Conservation (phyloP, 2,329 filamentous ascomycete species). For the Raffaelea albimanens region DNA sequence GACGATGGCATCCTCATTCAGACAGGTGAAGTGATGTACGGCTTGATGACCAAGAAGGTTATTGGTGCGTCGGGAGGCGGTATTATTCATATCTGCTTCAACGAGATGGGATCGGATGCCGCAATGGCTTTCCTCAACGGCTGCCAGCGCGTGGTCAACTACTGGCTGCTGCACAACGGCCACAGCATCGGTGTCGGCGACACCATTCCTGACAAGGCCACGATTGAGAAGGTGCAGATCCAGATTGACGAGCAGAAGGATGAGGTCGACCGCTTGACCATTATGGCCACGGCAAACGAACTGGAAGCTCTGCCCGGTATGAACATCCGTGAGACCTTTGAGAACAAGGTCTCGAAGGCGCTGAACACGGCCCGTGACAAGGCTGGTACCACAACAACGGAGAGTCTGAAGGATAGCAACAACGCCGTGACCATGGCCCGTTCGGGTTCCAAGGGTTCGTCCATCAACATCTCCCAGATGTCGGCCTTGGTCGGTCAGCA, state of each 20-base stretch:
- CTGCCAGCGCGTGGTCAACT: slow-evolving; percentile 87
- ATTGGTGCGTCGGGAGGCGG: slow-evolving; percentile 84
- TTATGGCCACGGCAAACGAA: slow-evolving; percentile 70
- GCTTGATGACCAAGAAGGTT: slow-evolving; percentile 85
- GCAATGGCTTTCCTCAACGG: slow-evolving; percentile 96
- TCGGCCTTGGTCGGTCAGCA: slow-evolving; percentile 96
- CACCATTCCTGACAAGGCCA: slow-evolving; percentile 81
- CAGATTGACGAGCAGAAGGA: slow-evolving; percentile 75
- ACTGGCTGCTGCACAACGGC: slow-evolving; percentile 93
- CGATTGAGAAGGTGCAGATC: slow-evolving; percentile 74
- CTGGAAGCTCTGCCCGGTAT: slow-evolving; percentile 94
- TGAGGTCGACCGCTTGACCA: slow-evolving; percentile 67
- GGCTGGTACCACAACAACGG: slow-evolving; percentile 84
- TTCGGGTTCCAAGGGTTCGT: slow-evolving; percentile 96
- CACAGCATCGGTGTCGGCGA: slow-evolving; percentile 98
- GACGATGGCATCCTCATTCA: slow-evolving; percentile 78
- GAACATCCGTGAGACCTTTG: slow-evolving; percentile 97
- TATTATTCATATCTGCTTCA: slow-evolving; percentile 93
- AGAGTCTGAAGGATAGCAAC: slow-evolving; percentile 89
- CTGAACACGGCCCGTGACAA: slow-evolving; percentile 94
- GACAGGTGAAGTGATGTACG: slow-evolving; percentile 81
- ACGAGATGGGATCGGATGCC: slow-evolving; percentile 77
- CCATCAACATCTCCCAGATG: slow-evolving; percentile 99
- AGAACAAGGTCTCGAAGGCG: slow-evolving; percentile 90
- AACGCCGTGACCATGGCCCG: slow-evolving; percentile 94